Base-by-base conservation (phyloP, 768 basidiomycete genomes). In the Lyophyllum semitale region DNA sequence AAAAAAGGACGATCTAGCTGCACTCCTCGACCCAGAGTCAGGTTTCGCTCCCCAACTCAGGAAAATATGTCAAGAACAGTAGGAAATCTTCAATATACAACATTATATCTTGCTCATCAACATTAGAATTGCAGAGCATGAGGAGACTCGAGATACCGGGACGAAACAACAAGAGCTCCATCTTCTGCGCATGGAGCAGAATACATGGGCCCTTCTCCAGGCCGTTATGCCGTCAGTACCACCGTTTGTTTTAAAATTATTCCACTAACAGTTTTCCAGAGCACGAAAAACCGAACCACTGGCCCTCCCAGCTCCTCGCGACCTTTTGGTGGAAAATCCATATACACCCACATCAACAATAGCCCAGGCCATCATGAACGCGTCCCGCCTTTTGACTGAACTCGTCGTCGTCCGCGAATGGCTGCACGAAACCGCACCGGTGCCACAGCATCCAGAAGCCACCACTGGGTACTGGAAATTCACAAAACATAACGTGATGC, bases 381-480 rank as follows among this genome's bases (percentile, higher is more conserved):
- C 82, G 15, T 45, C 44, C 5, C 44, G 83, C 0, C 76, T 87
- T 2, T 83, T 93, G 32, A 71, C 82, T 0, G 92, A 93, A 57
- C 89, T 93, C 51, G 77, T 91, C 43, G 84, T 89, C 41, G 85
- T 93, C 8, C 84, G 89, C n/a, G 91, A 93, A 68, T 95, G 93
- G 93, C 77, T 93, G 1, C 89, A 93, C 58, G 89, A 91, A 38
- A 88, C 82, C 0, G 88, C 90, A 0, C 81, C 84, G 0, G 54
- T 76, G n/a, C 81, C 82, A 0, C 69, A 75, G 27, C 76, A 79
- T 40, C 87, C 87, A 1, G 92, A 90, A 63, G 86, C 88, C 20
- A 87, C 85, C 5, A 88, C 84, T 0, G 91, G 89, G 2, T 95
- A 94, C 71, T 89, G 88, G 84, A 85, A 84, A 54, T 91, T 92